Evolutionary conservation across 352 stramenopile genomes (phyloP), one percentile per base, ranked within the genome.

Genomic region (Globisporangium paddicum): DNA sequence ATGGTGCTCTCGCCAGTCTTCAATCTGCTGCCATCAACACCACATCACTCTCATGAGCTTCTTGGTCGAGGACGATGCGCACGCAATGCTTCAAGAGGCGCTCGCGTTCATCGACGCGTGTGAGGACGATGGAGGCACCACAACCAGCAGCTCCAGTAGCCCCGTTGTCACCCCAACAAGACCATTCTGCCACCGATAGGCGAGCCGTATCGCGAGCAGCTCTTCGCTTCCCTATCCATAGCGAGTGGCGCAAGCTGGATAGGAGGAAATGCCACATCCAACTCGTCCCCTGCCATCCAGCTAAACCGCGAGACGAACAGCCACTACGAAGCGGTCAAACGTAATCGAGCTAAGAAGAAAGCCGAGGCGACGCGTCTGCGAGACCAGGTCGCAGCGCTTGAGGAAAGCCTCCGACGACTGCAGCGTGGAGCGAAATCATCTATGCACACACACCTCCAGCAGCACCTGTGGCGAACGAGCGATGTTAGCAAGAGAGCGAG

Each of bases 21-120:
- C 28, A 32, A 32, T 32, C 28, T 32, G 28, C 28, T 6, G 3
- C 28, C 28, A n/a, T n/a, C 28, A 32, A 32, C 28, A 32, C 28
- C 28, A 32, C 28, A 32, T 32, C 28, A 32, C 28, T 32, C 28
- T 6, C 28, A 57, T 53, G 55, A 60, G 42, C 44, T 60, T 60
- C 19, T 44, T 60, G 40, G 41, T 49, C 16, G 28, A 55, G 18
- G 50, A 71, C 28, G 62, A 76, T 47, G 10, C 63, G 51, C 40
- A 62, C 7, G 32, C 40, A 48, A 60, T 65, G 64, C 62, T 79
- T 16, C 64, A 77, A 50, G 62, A 69, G 47, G 68, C 68, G 37
- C 58, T 77, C 48, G 72, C 72, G 30, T 82, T 79, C 63, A 70
- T 68, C n/a, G 67, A 82, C 55, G 49, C 70, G 3, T 77, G 63